A percentile compares a stretch with the other conserved stretches of the same genome.
These are phyloP conservation scores for Tremellales sp. DNA, from an alignment of 1,284 basidiomycete genomes.

Conservation along the genomic window DNA sequence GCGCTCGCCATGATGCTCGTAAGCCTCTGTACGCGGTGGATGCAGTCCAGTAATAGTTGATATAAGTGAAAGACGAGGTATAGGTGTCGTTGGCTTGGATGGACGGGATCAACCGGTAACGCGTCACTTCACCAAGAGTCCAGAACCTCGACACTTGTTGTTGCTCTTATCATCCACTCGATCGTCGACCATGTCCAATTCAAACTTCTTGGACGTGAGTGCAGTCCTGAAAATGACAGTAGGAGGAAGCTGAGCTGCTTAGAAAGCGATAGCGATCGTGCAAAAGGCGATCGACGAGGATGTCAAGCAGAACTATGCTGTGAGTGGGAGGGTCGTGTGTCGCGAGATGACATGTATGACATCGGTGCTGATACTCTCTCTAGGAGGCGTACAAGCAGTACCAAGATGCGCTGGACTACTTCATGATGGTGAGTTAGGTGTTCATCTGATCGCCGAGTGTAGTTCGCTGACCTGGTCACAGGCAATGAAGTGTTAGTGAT, in stretches of 20 bases:
- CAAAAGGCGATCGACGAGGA: conserved; percentile 95
- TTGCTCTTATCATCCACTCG: too few species aligned
- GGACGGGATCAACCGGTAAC: neutral
- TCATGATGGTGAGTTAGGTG: conserved; percentile 70
- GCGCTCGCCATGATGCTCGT: conserved; percentile 43
- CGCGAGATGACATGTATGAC: too few species aligned
- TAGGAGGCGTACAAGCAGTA: conserved; percentile 88
- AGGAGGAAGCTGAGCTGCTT: neutral
- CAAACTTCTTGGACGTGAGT: conserved; percentile 55
- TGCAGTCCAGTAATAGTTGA: neutral
- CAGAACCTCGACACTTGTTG: neutral
- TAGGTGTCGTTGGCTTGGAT: too few species aligned
- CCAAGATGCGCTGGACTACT: conserved; percentile 94
- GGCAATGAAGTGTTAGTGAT: conserved; percentile 60
- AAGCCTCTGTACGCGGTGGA: neutral
- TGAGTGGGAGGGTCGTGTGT: conserved; percentile 22
- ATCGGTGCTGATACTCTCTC: neutral
- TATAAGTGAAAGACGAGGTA: too few species aligned
- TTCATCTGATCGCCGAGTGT: neutral
- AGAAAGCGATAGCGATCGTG: conserved; percentile 94
- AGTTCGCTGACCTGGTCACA: conserved; percentile 12
- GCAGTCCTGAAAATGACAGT: neutral
- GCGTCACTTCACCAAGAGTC: neutral
- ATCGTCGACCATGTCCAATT: conserved; percentile 47
- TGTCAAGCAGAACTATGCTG: conserved; percentile 80